Evolutionary conservation across 2,329 filamentous ascomycete species (phyloP), one percentile per base, ranked within the genome.

Genomic region (Acrodontium crateriforme): DNA sequence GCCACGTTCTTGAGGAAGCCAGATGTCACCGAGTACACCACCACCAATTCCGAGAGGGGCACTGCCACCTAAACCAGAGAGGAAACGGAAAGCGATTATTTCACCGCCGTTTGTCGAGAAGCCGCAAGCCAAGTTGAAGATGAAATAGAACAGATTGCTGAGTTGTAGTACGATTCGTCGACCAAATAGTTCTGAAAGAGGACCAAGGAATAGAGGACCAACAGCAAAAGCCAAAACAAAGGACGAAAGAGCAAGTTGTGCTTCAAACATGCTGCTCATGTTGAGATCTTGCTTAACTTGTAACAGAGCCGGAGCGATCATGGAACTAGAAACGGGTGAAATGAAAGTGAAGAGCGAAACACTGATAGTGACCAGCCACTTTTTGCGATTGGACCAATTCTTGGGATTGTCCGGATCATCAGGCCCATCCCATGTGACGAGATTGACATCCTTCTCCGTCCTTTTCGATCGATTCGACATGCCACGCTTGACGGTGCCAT

Each of bases 1-100:
- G 3, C 74, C 74, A 37, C 74, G 64, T 47, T 78, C 59, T 42
- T 77, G 72, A 0, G 72, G 58, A 9, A 49, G 53, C 54, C 71
- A 78, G 15, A 66, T 61, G 43, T 78, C 74, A 29, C 63, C 59
- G 2, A 52, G 36, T 3, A 52, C 47, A 32, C 52, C 52, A 17
- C 50, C 52, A 17, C 52, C 52, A 21, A 54, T 47, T 18, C 52
- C 51, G 9, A 54, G 41, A 4, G 53, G 52, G 9, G 53, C 53
- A 30, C 45, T 49, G 7, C 52, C 53, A 13, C 53, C 53, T 1
- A 56, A 41, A 31, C 53, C 53, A 23, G 49, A 48, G 22, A 56
- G 38, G 34, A 56, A 55, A 6, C 53, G 51, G 33, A 54, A 55
- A 10, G 49, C 53, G 31, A 56, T 47, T 23, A 56, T 34, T 27